phyloP scores from a whole-genome alignment of 2,329 filamentous ascomycete species.

The Trichoderma guizhouense region DNA sequence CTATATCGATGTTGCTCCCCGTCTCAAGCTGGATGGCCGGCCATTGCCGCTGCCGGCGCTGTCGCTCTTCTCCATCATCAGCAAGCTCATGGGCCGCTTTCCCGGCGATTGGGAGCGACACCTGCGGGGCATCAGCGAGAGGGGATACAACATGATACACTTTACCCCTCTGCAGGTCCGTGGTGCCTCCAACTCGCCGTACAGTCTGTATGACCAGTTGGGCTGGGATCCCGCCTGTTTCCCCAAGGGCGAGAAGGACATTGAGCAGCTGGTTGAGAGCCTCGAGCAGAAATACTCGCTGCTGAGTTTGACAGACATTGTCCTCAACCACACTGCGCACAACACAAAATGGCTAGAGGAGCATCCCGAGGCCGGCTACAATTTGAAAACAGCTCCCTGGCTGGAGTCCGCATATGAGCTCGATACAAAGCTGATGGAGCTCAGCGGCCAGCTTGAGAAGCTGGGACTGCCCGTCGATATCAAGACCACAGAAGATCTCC shows the following conservation, averaged over 20 bases:
- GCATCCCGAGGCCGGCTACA: conserved; percentile 95
- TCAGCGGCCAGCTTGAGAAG: conserved; percentile 69
- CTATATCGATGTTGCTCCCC: conserved; percentile 92
- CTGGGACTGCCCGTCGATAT: conserved; percentile 75
- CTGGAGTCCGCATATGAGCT: conserved; percentile 61
- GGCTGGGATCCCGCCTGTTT: conserved; percentile 80
- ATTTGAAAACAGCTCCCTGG: conserved; percentile 82
- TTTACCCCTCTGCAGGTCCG: conserved; percentile 91
- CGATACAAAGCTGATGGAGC: conserved; percentile 63
- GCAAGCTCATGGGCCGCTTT: conserved; percentile 96
- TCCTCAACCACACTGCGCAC: conserved; percentile 96
- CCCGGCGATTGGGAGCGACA: conserved; percentile 88
- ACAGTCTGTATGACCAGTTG: conserved; percentile 92
- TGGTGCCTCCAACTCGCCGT: conserved; percentile 90
- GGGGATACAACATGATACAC: conserved; percentile 98
- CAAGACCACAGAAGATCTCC: conserved; percentile 66
- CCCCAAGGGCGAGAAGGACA: conserved; percentile 78
- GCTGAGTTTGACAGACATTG: conserved; percentile 89
- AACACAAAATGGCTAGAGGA: conserved; percentile 93
- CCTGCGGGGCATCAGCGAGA: conserved; percentile 78
- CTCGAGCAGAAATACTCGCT: conserved; percentile 84
- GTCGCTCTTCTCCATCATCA: conserved; percentile 89
- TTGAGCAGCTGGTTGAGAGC: conserved; percentile 70
- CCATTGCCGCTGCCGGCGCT: conserved; percentile 80
- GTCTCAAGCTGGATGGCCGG: conserved; percentile 68